Conservation (phyloP, 768 basidiomycete species). For the Hirschioporus abietinus region DNA sequence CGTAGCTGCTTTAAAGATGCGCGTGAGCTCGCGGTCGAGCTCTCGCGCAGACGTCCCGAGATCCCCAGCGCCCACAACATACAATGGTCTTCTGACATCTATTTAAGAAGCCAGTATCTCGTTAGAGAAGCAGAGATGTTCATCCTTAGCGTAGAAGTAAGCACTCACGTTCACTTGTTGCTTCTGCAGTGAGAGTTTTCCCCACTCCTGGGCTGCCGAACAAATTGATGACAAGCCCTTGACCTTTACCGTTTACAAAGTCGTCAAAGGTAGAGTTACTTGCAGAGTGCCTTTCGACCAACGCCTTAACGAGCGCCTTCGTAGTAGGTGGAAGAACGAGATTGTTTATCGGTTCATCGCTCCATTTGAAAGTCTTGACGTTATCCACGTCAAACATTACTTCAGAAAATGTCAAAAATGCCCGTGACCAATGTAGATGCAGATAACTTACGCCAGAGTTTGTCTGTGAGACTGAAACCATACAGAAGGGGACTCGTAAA, state of each 20-base stretch:
- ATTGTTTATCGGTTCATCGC: constrained; percentile 25
- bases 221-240: constrained; percentile 53
- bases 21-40: constrained; percentile 24
- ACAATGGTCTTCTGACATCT: constrained; percentile 18
- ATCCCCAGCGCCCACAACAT: constrained; percentile 29
- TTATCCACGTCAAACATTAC: constrained; percentile 59
- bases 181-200: constrained; percentile 27
- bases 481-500: constrained; percentile 52
- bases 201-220: constrained; percentile 9
- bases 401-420: constrained; percentile 17
- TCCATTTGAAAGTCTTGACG: constrained; percentile 49
- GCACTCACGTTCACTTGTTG: constrained; percentile 7
- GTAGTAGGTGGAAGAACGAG: constrained; percentile 26
- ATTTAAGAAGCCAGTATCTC: not conserved
- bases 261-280: constrained; percentile 48
- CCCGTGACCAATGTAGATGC: not conserved
- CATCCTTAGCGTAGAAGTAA: too few relatives aligned
- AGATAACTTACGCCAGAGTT: constrained; percentile 47
- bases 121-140: too few relatives aligned
- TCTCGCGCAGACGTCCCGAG: constrained; percentile 27
- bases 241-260: constrained; percentile 61
- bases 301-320: constrained; percentile 23
- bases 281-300: constrained; percentile 24
- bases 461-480: constrained; percentile 57
- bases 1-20: constrained; percentile 27